phyloP scores from a whole-genome alignment of 2,329 filamentous ascomycete species.

The Tolypocladium tropicale region DNA sequence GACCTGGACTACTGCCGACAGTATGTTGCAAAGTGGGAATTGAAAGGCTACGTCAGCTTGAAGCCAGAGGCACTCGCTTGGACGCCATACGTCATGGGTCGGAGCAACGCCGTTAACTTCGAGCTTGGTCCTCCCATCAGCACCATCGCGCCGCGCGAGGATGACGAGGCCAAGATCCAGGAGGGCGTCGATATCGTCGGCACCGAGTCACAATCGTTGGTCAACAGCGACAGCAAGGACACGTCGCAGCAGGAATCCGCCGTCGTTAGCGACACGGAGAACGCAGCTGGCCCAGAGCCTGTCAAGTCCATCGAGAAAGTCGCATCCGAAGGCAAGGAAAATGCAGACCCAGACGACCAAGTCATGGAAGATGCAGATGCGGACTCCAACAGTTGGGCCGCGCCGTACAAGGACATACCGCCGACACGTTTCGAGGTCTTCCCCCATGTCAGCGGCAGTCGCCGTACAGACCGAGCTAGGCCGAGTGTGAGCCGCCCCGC shows the following conservation, averaged over 20 bases:
- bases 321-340: conserved; percentile 21
- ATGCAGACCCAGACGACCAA: conserved; percentile 13
- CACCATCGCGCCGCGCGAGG: conserved; percentile 79
- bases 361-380: conserved; percentile 15
- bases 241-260: not conserved
- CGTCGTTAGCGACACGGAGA: conserved; percentile 3
- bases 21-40: conserved; percentile 82
- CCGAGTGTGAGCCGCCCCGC: conserved; percentile 28
- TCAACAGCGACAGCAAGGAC: conserved; percentile 12
- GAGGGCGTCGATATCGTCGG: conserved; percentile 15
- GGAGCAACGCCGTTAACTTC: conserved; percentile 70
- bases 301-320: conserved; percentile 20
- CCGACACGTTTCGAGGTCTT: conserved; percentile 68
- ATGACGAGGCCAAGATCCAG: conserved; percentile 42
- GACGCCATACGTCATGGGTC: conserved; percentile 96
- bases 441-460: conserved; percentile 47
- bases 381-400: conserved; percentile 30
- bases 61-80: conserved; percentile 75
- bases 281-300: conserved; percentile 11
- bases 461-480: conserved; percentile 36
- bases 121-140: conserved; percentile 73
- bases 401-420: conserved; percentile 49
- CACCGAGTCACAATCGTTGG: conserved; percentile 9
- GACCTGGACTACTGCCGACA: conserved; percentile 78
- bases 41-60: conserved; percentile 78